Evolutionary conservation across 352 stramenopile genomes (phyloP).

Genomic region (Phytophthora syringae): DNA sequence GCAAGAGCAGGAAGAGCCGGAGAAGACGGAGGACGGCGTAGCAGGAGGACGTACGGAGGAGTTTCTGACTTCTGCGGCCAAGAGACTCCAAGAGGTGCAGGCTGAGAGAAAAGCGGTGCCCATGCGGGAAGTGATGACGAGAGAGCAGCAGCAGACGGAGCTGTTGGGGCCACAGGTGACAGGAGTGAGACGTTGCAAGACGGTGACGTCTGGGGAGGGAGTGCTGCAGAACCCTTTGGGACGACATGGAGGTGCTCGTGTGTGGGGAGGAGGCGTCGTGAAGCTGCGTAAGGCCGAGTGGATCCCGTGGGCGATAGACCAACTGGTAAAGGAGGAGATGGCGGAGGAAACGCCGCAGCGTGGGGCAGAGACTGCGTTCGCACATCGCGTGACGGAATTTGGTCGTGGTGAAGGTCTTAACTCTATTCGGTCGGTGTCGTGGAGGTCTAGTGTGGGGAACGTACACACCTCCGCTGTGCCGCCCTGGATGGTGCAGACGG

Average conservation of each 20-base stretch:
- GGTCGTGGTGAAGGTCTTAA: constrained; percentile 50
- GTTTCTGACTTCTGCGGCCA: constrained; percentile 51
- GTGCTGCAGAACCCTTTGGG: constrained; percentile 62
- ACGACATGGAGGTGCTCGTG: constrained; percentile 51
- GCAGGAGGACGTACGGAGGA: constrained; percentile 23
- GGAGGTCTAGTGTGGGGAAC: constrained; percentile 56
- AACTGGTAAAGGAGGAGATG: constrained; percentile 56
- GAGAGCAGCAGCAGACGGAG: constrained; percentile 7
- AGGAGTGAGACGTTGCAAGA: constrained; percentile 18
- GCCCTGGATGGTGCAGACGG: constrained; percentile 74
- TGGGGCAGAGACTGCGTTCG: constrained; percentile 16
- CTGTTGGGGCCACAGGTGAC: constrained; percentile 13
- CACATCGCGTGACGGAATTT: constrained; percentile 58
- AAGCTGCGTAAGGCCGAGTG: constrained; percentile 59
- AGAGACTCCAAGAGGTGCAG: constrained; percentile 42
- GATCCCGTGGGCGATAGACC: constrained; percentile 66
- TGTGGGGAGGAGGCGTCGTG: constrained; percentile 74
- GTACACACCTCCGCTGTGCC: constrained; percentile 69
- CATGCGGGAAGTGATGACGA: background rate
- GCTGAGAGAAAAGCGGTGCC: background rate
- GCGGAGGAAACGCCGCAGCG: constrained; percentile 16
- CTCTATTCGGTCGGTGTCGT: constrained; percentile 49
- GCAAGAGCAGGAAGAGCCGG: constrained; percentile 2
- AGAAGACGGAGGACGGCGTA: constrained; percentile 1
- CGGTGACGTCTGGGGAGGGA: constrained; percentile 42